phyloP scores from a whole-genome alignment of 495 filamentous ascomycete genomes.

The Parachaetomium inaequale region DNA sequence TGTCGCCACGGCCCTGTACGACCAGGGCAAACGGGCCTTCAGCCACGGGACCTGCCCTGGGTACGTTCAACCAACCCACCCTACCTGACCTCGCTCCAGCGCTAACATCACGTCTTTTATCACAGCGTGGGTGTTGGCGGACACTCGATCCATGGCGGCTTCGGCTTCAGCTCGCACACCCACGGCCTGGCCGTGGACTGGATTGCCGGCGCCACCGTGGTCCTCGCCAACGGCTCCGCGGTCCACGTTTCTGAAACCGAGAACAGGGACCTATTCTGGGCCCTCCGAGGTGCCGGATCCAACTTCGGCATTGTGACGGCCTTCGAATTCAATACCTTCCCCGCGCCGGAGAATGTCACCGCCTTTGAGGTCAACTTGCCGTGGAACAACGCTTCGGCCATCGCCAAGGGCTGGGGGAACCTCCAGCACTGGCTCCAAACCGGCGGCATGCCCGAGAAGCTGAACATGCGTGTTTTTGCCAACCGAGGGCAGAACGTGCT shows the following conservation, averaged over 20 bases:
- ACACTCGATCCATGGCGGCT: slow-evolving; percentile 45
- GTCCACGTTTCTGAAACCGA: slow-evolving; percentile 39
- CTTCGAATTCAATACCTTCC: slow-evolving; percentile 45
- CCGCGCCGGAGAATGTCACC: slow-evolving; percentile 40
- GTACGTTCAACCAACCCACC: slow-evolving; percentile 20
- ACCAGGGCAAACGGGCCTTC: slow-evolving; percentile 42
- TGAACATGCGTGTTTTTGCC: slow-evolving; percentile 45
- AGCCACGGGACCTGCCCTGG: slow-evolving; percentile 47
- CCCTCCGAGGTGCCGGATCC: slow-evolving; percentile 41
- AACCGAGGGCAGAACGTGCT: slow-evolving; percentile 40
- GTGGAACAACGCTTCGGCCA: slow-evolving; percentile 35
- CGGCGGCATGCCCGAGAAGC: slow-evolving; percentile 40
- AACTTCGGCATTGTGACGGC: slow-evolving; percentile 43
- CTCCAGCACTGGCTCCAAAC: slow-evolving; percentile 38
- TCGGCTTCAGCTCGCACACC: slow-evolving; percentile 46
- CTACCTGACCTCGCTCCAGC: not conserved
- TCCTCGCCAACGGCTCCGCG: slow-evolving; percentile 42
- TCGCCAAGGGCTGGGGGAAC: slow-evolving; percentile 27
- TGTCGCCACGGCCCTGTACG: slow-evolving; percentile 37
- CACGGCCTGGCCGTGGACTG: slow-evolving; percentile 45
- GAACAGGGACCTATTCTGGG: slow-evolving; percentile 46
- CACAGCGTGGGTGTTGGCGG: slow-evolving; percentile 44
- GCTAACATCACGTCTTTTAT: not conserved
- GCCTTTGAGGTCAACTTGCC: slow-evolving; percentile 38
- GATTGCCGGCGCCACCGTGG: slow-evolving; percentile 40